phyloP scores from a whole-genome alignment of 2,329 filamentous ascomycete genomes.

The Beauveria bassiana region DNA sequence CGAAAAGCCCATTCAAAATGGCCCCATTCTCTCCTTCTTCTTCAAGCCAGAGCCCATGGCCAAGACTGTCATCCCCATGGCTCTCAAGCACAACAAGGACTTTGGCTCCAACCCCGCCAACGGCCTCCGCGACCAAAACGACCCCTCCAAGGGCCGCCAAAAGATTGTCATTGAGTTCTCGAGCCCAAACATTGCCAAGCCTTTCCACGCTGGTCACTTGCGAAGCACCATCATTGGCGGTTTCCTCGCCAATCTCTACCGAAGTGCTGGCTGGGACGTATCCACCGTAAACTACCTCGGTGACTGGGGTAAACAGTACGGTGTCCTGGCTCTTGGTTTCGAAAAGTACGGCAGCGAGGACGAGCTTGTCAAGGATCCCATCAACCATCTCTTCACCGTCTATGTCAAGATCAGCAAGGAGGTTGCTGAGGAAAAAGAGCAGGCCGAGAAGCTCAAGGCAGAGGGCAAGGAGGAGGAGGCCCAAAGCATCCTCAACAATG shows the following conservation, averaged over 20 bases:
- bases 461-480: slow-evolving; percentile 60
- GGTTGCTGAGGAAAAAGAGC: slow-evolving; percentile 23
- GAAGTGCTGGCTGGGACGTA: slow-evolving; percentile 65
- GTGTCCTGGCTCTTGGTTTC: slow-evolving; percentile 66
- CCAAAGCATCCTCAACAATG: slow-evolving; percentile 37
- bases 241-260: slow-evolving; percentile 66
- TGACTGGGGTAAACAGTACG: slow-evolving; percentile 75
- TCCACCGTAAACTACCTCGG: slow-evolving; percentile 67
- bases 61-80: slow-evolving; percentile 59
- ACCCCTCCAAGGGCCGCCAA: slow-evolving; percentile 55
- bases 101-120: slow-evolving; percentile 57
- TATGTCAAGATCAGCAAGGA: slow-evolving; percentile 69
- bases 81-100: slow-evolving; percentile 50
- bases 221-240: slow-evolving; percentile 74
- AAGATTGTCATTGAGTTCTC: slow-evolving; percentile 71
- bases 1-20: slow-evolving; percentile 58
- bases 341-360: slow-evolving; percentile 69
- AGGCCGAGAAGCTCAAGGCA: slow-evolving; percentile 31
- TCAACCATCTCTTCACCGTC: slow-evolving; percentile 74
- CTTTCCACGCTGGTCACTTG: slow-evolving; percentile 72
- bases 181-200: slow-evolving; percentile 80
- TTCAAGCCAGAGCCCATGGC: slow-evolving; percentile 64
- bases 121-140: slow-evolving; percentile 53
- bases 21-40: slow-evolving; percentile 71
- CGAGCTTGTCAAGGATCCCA: slow-evolving; percentile 62